phyloP scores from a whole-genome alignment of 352 stramenopile genomes.

The Phytophthora ramorum region DNA sequence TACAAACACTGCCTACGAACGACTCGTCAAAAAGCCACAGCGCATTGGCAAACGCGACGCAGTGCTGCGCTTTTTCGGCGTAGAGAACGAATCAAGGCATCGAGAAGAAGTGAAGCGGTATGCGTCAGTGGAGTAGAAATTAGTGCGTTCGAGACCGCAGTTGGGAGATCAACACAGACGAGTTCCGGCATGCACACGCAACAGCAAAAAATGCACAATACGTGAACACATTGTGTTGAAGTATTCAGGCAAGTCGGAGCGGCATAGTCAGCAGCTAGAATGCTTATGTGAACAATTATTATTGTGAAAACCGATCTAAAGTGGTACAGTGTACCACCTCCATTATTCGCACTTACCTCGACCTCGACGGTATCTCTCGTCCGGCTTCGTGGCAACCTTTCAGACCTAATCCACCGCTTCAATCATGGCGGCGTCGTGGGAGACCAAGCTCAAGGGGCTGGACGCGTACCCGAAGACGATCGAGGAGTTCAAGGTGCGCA shows the following conservation, averaged over 20 bases:
- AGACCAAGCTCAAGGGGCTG: constrained; percentile 55
- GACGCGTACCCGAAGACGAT: constrained; percentile 90
- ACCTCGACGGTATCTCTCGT: not conserved
- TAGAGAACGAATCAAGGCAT: constrained; percentile 17
- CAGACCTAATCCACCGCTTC: not conserved
- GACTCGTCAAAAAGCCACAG: constrained; percentile 29
- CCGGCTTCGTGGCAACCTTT: constrained; percentile 23
- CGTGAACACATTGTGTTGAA: too few relatives aligned
- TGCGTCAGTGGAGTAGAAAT: constrained; percentile 19
- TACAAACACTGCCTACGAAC: constrained; percentile 31
- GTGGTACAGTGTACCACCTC: not conserved
- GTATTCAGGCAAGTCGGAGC: too few relatives aligned
- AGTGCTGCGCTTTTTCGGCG: constrained; percentile 23
- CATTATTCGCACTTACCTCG: not conserved
- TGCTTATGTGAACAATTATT: too few relatives aligned
- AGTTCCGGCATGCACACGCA: too few relatives aligned
- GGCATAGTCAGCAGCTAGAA: too few relatives aligned
- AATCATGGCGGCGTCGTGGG: constrained; percentile 31
- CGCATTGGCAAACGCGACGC: constrained; percentile 18
- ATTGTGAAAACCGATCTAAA: too few relatives aligned
- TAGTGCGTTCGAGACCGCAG: too few relatives aligned
- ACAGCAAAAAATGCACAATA: too few relatives aligned
- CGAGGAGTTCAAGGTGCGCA: constrained; percentile 90
- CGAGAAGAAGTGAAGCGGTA: constrained; percentile 23
- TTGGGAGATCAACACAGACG: too few relatives aligned